These are phyloP conservation scores for Ustilago hordei DNA, from an alignment of 1,284 basidiomycete species.

Conservation along the genomic window DNA sequence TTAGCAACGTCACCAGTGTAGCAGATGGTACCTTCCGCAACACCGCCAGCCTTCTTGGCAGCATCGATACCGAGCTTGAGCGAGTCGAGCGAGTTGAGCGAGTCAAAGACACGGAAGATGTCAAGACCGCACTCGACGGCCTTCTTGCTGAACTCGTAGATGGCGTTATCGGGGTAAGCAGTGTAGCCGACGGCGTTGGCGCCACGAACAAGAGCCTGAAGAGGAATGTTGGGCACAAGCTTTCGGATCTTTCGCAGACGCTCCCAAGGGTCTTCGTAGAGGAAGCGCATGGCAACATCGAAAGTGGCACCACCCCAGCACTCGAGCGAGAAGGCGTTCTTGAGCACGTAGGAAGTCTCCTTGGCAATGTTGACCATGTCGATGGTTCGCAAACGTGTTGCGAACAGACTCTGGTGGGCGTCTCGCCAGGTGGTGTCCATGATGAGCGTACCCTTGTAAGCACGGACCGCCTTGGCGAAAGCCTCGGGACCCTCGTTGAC, in stretches of 20 bases:
- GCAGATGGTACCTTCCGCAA: conserved; percentile 88
- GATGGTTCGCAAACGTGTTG: conserved; percentile 93
- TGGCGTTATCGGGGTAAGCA: conserved; percentile 98
- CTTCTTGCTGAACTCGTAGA: conserved; percentile 84
- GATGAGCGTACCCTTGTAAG: conserved; percentile 85
- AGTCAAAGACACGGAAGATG: conserved; percentile 99
- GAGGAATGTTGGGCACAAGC: conserved; percentile 97
- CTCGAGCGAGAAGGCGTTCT: conserved; percentile 95
- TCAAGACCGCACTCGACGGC: conserved; percentile 99
- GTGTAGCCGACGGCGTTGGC: conserved; percentile 99
- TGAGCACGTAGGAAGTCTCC: conserved; percentile 87
- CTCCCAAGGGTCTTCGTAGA: conserved; percentile 99
- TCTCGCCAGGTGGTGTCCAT: conserved; percentile 95
- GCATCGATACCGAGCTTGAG: conserved; percentile 81
- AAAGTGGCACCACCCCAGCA: conserved; percentile 99
- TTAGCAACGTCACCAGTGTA: conserved; percentile 98
- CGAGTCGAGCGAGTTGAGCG: conserved; percentile 74
- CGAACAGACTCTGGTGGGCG: conserved; percentile 96
- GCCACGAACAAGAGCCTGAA: conserved; percentile 97
- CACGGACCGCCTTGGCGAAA: conserved; percentile 96
- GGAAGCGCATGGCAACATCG: conserved; percentile 99
- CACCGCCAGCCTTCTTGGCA: conserved; percentile 99
- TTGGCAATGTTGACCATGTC: conserved; percentile 99
- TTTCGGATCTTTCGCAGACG: conserved; percentile 92
- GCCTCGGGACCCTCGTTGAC: conserved; percentile 97